phyloP scores from a whole-genome alignment of 2,329 filamentous ascomycete genomes.

The Alternaria incomplexa region DNA sequence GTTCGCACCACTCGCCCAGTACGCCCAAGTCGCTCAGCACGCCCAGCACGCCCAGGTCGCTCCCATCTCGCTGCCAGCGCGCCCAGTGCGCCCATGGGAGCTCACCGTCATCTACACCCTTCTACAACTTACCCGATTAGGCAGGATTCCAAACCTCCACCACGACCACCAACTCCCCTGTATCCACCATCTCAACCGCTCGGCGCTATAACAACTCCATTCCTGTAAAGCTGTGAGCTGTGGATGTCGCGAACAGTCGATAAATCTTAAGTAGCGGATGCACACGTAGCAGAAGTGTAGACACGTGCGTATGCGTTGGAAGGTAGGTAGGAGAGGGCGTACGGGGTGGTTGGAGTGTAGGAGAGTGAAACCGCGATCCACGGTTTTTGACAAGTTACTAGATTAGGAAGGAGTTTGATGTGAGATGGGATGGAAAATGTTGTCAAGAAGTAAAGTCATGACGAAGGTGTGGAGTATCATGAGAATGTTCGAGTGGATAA shows the following conservation, averaged over 20 bases:
- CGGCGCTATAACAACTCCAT: background rate
- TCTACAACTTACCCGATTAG: background rate
- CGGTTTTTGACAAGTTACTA: background rate
- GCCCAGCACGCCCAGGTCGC: no score
- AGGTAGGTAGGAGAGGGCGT: background rate
- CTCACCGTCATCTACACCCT: background rate
- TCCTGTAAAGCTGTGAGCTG: fast-evolving
- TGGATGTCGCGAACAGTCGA: background rate
- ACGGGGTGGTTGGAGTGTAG: background rate
- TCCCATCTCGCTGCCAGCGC: background rate
- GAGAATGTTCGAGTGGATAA: background rate
- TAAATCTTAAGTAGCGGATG: background rate
- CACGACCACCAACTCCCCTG: background rate
- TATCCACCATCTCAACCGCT: background rate
- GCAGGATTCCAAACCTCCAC: background rate
- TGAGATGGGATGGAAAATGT: background rate
- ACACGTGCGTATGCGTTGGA: background rate
- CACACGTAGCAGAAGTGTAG: background rate
- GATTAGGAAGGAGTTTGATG: background rate
- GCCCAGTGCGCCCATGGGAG: background rate
- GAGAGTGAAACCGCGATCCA: background rate
- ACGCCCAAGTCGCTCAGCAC: no score
- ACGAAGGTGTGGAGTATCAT: background rate
- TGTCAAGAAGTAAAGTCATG: background rate
- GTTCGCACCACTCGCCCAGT: background rate